Evolutionary conservation across 495 filamentous ascomycete species (phyloP), one percentile per base, ranked within the genome.

Genomic region (Glarea lozoyensis): DNA sequence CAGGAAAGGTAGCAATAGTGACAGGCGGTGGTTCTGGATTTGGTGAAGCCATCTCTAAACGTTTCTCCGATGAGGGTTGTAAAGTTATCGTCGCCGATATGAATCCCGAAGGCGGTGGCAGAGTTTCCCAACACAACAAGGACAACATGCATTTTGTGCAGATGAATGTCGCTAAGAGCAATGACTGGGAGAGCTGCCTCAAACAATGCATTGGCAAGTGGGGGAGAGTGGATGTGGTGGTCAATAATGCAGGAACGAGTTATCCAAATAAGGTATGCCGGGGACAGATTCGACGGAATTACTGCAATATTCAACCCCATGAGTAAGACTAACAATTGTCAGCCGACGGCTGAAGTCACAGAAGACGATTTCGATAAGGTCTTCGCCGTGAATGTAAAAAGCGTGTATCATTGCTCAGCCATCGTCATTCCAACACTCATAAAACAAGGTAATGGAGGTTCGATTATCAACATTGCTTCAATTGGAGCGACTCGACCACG

Each of bases 161-260:
- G 40, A 65, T 61, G 29, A 68, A 81, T 46, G 72, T 79, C 9
- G 70, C 75, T 10, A 64, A 63, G 4, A 56, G 57, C 7, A 53
- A 49, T 6, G 69, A 74, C 32, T 80, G 76, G 75, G 62, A 63
- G 43, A 41, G 37, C 0, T 53, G 73, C 7, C 55, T 78, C 7
- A 58, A 72, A 17, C 42, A 59, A 19, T 67, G 76, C 0, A 48
- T 77, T 9, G 57, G 54, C 10, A 60, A 61, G 21, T 77, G 65
- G 35, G 75, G 76, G 5, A 51, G 64, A 18, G 43, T 82, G 20
- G 76, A 81, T 49, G 65, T 79, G 3, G 48, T 79, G 34, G 70
- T 82, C 23, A 82, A 87, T 57, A 86, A 87, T 61, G 82, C 82
- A 3, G 82, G 82, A 1, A 78, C 78, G 23, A 71, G 70, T 4